phyloP scores from a whole-genome alignment of 345 rosid genomes.

The Brassica incana region DNA sequence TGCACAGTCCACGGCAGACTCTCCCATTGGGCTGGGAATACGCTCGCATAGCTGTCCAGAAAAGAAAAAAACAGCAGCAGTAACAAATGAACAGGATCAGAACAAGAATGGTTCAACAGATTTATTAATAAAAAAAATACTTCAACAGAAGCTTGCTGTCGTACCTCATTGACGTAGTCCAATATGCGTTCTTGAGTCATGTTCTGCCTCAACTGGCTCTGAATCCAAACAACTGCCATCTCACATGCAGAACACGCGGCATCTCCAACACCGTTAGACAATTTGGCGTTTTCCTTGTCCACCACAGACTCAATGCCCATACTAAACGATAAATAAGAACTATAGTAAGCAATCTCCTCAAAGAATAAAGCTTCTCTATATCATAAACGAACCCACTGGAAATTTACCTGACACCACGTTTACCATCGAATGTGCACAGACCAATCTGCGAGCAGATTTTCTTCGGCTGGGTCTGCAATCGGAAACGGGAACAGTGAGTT shows the following conservation, averaged over 20 bases:
- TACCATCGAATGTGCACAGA: conserved; percentile 81
- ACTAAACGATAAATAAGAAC: conserved; percentile 35
- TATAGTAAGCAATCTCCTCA: neutral
- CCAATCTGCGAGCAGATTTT: conserved; percentile 87
- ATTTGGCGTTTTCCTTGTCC: conserved; percentile 47
- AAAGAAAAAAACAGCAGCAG: neutral
- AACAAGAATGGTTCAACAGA: conserved; percentile 8
- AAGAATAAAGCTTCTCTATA: neutral
- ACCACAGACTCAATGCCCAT: conserved; percentile 80
- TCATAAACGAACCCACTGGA: neutral
- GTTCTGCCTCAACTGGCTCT: conserved; percentile 75
- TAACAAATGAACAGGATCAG: neutral
- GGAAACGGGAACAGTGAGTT: neutral
- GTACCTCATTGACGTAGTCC: conserved; percentile 63
- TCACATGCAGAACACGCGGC: conserved; percentile 84
- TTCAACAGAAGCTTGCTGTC: neutral
- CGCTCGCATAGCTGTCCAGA: conserved; percentile 74
- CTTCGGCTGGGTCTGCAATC: conserved; percentile 58
- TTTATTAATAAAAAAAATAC: neutral
- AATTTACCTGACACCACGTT: conserved; percentile 74
- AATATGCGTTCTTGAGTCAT: conserved; percentile 63
- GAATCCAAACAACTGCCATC: conserved; percentile 94
- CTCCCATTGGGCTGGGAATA: conserved; percentile 83
- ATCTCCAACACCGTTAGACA: conserved; percentile 42
- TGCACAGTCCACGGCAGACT: conserved; percentile 77